Conservation (phyloP, 2,329 filamentous ascomycete genomes). For the Cercospora zeina region DNA sequence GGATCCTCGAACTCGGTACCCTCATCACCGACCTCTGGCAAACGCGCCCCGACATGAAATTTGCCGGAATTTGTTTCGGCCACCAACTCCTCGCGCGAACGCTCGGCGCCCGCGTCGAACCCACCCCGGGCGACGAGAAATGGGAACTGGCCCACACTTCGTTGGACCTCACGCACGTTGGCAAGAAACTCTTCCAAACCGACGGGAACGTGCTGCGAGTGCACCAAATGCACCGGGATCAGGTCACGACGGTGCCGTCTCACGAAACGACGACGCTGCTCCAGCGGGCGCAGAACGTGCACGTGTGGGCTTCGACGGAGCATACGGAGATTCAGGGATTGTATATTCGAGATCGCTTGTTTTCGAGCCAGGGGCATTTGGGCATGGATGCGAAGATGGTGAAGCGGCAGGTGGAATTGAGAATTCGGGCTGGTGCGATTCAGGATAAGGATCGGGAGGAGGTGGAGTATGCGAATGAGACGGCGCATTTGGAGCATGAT, state of each 20-base stretch:
- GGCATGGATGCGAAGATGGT: constrained; percentile 52
- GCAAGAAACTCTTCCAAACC: constrained; percentile 46
- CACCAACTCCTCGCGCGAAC: constrained; percentile 51
- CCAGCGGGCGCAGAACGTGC: constrained; percentile 46
- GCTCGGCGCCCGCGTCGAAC: constrained; percentile 45
- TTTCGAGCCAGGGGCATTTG: constrained; percentile 51
- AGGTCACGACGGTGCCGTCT: constrained; percentile 43
- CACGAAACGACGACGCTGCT: constrained; percentile 41
- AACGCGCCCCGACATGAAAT: constrained; percentile 53
- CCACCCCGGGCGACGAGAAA: constrained; percentile 43
- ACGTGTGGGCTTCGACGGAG: constrained; percentile 52
- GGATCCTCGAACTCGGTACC: constrained; percentile 47
- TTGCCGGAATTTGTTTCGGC: constrained; percentile 53
- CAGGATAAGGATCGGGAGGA: constrained; percentile 42
- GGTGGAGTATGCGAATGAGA: constrained; percentile 43
- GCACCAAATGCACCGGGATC: constrained; percentile 53
- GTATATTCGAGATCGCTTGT: constrained; percentile 49
- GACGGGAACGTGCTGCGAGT: constrained; percentile 42
- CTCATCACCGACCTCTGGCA: constrained; percentile 56
- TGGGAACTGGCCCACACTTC: constrained; percentile 52
- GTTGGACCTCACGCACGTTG: constrained; percentile 45
- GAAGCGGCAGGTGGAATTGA: constrained; percentile 47
- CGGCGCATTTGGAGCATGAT: constrained; percentile 45
- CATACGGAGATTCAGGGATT: constrained; percentile 50
- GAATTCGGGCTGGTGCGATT: constrained; percentile 48